phyloP scores from a whole-genome alignment of 306 rosid genomes.

The Cotoneaster glaucophyllus region DNA sequence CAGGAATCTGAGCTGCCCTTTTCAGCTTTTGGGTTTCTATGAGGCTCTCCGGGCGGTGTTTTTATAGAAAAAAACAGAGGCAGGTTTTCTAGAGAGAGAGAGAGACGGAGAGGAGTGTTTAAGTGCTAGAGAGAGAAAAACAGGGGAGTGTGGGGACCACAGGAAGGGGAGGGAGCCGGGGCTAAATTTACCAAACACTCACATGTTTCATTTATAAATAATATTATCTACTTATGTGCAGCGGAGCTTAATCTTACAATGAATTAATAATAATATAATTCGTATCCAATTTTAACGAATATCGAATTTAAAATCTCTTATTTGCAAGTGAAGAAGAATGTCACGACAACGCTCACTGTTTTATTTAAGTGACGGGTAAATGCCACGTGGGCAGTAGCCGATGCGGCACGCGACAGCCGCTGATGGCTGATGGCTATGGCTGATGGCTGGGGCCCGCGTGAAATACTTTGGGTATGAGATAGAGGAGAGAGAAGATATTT shows the following conservation, averaged over 20 bases:
- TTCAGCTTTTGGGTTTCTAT: slow-evolving; percentile 24
- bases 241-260: no score
- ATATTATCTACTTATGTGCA: no score
- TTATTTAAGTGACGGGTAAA: neutral
- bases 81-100: neutral
- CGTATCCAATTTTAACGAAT: rapidly evolving
- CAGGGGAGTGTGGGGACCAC: slow-evolving; percentile 30
- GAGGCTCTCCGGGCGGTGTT: slow-evolving; percentile 15
- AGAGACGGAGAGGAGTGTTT: neutral
- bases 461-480: neutral
- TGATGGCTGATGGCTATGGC: slow-evolving; percentile 29
- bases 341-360: neutral
- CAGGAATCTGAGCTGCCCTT: neutral
- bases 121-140: neutral
- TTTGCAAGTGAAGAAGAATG: no score
- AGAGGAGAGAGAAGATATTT: neutral
- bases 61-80: slow-evolving; percentile 37
- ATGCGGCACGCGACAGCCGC: slow-evolving; percentile 91
- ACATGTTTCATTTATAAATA: no score
- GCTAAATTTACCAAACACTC: slow-evolving; percentile 11
- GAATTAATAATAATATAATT: rapidly evolving
- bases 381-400: slow-evolving; percentile 61
- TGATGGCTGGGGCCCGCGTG: slow-evolving; percentile 45
- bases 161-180: neutral
- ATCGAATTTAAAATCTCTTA: rapidly evolving